These are phyloP conservation scores for Helotiales sp. DNA, from an alignment of 2,329 filamentous ascomycete genomes.

Conservation along the genomic window DNA sequence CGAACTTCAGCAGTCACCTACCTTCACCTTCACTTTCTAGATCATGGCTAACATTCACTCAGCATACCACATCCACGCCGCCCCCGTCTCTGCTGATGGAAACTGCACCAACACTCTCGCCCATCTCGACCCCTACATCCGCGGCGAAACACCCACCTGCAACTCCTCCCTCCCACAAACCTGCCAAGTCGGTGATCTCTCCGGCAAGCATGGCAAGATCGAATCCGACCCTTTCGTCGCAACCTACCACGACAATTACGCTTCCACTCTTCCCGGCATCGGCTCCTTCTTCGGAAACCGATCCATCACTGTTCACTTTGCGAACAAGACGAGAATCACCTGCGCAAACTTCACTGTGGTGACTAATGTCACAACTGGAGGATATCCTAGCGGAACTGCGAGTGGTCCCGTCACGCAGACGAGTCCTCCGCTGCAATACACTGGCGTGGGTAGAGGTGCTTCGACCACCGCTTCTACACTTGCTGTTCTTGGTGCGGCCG, in stretches of 20 bases:
- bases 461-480: not conserved
- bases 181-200: conserved; percentile 76
- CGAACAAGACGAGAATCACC: conserved; percentile 62
- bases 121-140: conserved; percentile 71
- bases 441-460: not conserved
- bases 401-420: not conserved
- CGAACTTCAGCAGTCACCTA: not conserved
- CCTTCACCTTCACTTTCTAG: not conserved
- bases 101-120: conserved; percentile 69
- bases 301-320: conserved; percentile 63
- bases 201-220: conserved; percentile 71
- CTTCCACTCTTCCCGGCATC: conserved; percentile 51
- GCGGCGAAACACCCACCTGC: conserved; percentile 58
- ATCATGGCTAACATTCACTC: not conserved
- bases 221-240: conserved; percentile 48
- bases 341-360: conserved; percentile 59
- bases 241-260: conserved; percentile 56
- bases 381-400: not conserved
- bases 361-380: not conserved
- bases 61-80: conserved; percentile 74
- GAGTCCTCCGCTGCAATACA: not conserved
- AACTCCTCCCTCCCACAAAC: conserved; percentile 55
- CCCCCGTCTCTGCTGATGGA: conserved; percentile 61
- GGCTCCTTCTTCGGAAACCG: conserved; percentile 64
- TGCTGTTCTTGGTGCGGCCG: not conserved